These are phyloP conservation scores for Rhodotorula babjevae DNA, from an alignment of 768 basidiomycete genomes.

Conservation along the genomic window DNA sequence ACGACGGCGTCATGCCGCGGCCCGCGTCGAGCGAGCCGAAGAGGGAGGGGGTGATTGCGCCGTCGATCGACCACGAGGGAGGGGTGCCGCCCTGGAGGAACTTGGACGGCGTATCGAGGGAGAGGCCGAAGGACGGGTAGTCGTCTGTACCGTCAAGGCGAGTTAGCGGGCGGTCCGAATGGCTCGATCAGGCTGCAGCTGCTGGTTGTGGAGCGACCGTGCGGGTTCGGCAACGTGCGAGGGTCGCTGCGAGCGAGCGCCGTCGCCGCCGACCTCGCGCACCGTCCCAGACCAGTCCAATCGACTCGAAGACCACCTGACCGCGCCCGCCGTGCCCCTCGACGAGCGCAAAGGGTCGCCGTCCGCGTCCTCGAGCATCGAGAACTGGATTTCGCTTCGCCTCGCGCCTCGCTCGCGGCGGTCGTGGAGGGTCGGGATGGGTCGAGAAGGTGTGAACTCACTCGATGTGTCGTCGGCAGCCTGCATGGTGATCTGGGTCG, in stretches of 20 bases:
- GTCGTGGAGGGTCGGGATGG: background rate
- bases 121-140: constrained; percentile 10
- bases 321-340: background rate
- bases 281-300: too few species aligned
- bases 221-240: background rate
- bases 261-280: background rate
- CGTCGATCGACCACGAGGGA: background rate
- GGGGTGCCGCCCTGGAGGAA: constrained; percentile 5
- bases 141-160: background rate
- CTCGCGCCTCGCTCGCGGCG: background rate
- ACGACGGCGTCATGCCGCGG: constrained; percentile 23
- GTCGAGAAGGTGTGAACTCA: background rate
- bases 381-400: too few species aligned
- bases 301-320: background rate
- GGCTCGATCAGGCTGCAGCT: background rate
- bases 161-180: background rate
- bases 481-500: background rate
- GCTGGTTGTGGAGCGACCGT: background rate
- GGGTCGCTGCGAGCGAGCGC: background rate
- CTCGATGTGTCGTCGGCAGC: background rate
- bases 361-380: too few species aligned
- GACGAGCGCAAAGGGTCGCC: background rate
- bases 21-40: constrained; percentile 12
- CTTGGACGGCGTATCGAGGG: constrained; percentile 26
- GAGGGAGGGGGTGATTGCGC: constrained; percentile 21